Percentiles rank a stretch among this genome's conserved stretches.
Conservation (phyloP, 164 flowering plant species). For the Santalum album region DNA sequence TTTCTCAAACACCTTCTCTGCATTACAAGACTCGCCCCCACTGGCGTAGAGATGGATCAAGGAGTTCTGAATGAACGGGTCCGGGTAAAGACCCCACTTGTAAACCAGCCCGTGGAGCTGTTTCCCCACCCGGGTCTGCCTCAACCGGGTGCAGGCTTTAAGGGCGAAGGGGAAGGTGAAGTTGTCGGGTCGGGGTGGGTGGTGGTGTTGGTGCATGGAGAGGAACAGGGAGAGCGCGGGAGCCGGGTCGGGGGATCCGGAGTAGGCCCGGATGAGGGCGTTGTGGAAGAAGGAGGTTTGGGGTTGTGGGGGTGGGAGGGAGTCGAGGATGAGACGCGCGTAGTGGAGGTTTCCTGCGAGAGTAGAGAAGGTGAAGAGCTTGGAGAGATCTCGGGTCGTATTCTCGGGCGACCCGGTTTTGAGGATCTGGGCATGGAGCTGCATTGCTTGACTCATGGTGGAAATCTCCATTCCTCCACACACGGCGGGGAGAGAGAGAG, state of each 20-base stretch:
- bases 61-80: constrained; percentile 27
- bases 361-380: constrained; percentile 39
- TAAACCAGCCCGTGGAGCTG: constrained; percentile 26
- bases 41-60: constrained; percentile 39
- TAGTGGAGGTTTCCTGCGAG: constrained; percentile 35
- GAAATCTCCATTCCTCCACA: constrained; percentile 44
- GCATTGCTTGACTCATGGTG: constrained; percentile 41
- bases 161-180: constrained; percentile 45
- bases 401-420: constrained; percentile 11
- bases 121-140: constrained; percentile 16
- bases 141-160: constrained; percentile 29
- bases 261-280: constrained; percentile 45
- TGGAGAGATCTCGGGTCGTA: constrained; percentile 16
- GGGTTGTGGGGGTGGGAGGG: constrained; percentile 17
- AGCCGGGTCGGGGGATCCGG: constrained; percentile 29
- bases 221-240: constrained; percentile 29
- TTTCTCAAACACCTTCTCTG: constrained; percentile 24
- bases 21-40: constrained; percentile 21
- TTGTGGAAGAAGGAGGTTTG: constrained; percentile 37
- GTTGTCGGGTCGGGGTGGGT: constrained; percentile 26
- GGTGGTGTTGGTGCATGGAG: constrained; percentile 16
- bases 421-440: constrained; percentile 42
- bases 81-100: constrained; percentile 23
- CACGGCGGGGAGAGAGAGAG: too few relatives aligned
- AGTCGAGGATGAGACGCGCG: constrained; percentile 34